Conservation (phyloP, 2,329 filamentous ascomycete species). For the Talaromyces sp. region DNA sequence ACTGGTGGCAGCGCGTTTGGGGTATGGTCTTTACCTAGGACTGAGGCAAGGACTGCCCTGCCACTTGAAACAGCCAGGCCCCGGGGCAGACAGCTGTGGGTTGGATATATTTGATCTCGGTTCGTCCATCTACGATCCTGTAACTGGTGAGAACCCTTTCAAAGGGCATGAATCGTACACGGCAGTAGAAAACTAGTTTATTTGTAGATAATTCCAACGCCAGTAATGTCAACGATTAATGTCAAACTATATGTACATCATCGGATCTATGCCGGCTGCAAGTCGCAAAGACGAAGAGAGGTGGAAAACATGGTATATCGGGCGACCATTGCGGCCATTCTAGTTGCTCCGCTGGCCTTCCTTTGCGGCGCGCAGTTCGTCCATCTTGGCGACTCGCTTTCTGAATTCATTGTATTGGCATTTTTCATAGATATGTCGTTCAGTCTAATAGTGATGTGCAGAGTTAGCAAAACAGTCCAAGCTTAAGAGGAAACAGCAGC, state of each 20-base stretch:
- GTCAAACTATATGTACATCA: conserved; percentile 38
- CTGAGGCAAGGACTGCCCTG: background rate
- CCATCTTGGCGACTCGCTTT: conserved; percentile 97
- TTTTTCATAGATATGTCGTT: conserved; percentile 97
- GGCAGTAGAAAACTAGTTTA: conserved; percentile 1
- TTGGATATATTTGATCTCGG: too few species aligned
- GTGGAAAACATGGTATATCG: background rate
- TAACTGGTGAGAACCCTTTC: too few species aligned
- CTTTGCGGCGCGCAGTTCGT: conserved; percentile 86
- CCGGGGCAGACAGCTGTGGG: too few species aligned
- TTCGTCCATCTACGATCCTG: too few species aligned
- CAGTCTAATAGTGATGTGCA: conserved; percentile 57
- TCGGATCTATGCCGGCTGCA: conserved; percentile 20
- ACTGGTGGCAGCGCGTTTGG: background rate
- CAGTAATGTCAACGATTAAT: conserved; percentile 31
- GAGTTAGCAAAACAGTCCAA: conserved; percentile 7
- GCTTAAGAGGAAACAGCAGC: background rate
- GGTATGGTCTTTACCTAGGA: background rate
- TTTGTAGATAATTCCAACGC: conserved; percentile 26
- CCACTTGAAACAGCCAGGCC: too few species aligned
- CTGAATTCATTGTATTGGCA: conserved; percentile 99
- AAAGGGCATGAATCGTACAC: background rate
- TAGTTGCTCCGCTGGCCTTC: conserved; percentile 80
- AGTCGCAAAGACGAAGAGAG: conserved; percentile 12
- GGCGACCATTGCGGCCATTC: background rate